These are phyloP conservation scores for Carex kokanica DNA, from an alignment of 176 grass and related monocot species.

Conservation along the genomic window DNA sequence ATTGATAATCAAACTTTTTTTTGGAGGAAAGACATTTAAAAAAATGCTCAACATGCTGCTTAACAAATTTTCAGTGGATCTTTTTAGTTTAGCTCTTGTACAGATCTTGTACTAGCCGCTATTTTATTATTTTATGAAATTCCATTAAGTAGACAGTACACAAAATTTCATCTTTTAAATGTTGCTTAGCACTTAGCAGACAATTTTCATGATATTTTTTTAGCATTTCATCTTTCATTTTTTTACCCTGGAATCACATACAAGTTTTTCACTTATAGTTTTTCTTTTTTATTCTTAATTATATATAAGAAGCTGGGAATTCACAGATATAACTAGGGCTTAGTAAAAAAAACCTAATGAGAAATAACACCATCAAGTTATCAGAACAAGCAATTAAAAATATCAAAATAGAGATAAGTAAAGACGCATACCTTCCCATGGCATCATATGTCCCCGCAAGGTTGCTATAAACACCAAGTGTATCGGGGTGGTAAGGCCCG, in stretches of 20 bases:
- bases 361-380: not conserved
- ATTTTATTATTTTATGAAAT: not conserved
- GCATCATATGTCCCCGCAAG: constrained; percentile 96
- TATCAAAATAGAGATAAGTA: constrained; percentile 2
- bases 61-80: not conserved
- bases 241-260: not conserved
- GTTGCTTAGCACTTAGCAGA: constrained; percentile 1
- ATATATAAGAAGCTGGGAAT: not conserved
- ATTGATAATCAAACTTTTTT: not conserved
- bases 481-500: constrained; percentile 84
- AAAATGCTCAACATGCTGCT: not conserved
- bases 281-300: not conserved
- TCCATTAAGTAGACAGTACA: not conserved
- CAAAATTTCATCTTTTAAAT: not conserved
- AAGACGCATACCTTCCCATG: constrained; percentile 80
- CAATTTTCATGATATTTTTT: not conserved
- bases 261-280: not conserved
- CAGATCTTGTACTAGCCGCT: not conserved
- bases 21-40: not conserved
- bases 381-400: not conserved
- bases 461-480: constrained; percentile 91
- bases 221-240: not conserved
- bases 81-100: not conserved
- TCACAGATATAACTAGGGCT: not conserved
- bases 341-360: not conserved